phyloP scores from a whole-genome alignment of 768 basidiomycete species.

The Gloeopeniophorella convolvens region DNA sequence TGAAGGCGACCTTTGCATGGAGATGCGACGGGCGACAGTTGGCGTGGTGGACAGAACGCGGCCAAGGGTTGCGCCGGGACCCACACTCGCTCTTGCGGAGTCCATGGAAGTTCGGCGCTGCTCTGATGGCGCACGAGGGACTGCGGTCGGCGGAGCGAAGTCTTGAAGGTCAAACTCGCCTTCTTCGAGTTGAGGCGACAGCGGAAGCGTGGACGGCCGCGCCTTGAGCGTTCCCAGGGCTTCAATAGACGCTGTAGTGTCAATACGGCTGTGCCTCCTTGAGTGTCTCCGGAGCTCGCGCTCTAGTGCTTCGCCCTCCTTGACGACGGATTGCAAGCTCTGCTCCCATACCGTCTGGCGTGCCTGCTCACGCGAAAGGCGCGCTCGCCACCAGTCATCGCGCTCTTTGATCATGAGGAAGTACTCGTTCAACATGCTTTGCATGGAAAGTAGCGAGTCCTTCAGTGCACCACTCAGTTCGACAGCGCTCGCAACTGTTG shows the following conservation, averaged over 20 bases:
- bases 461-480: constrained; percentile 47
- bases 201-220: constrained; percentile 17
- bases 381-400: constrained; percentile 72
- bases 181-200: constrained; percentile 13
- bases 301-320: constrained; percentile 81
- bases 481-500: constrained; percentile 25
- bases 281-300: constrained; percentile 61
- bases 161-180: constrained; percentile 3
- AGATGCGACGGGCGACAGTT: constrained; percentile 6
- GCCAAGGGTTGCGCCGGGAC: neutral
- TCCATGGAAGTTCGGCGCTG: constrained; percentile 1
- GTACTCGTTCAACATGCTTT: constrained; percentile 59
- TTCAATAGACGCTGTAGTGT: constrained; percentile 24
- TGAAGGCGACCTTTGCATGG: constrained; percentile 4
- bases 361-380: constrained; percentile 57
- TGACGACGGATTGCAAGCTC: constrained; percentile 78
- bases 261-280: constrained; percentile 47
- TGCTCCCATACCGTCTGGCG: constrained; percentile 81
- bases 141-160: constrained; percentile 3
- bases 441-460: constrained; percentile 51
- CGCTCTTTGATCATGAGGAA: constrained; percentile 63
- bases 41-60: constrained; percentile 6
- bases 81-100: neutral
- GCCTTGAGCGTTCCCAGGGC: constrained; percentile 19
- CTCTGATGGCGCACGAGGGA: neutral